phyloP scores from a whole-genome alignment of 805 yeast genomes.

The Dipodascopsis tothii region DNA sequence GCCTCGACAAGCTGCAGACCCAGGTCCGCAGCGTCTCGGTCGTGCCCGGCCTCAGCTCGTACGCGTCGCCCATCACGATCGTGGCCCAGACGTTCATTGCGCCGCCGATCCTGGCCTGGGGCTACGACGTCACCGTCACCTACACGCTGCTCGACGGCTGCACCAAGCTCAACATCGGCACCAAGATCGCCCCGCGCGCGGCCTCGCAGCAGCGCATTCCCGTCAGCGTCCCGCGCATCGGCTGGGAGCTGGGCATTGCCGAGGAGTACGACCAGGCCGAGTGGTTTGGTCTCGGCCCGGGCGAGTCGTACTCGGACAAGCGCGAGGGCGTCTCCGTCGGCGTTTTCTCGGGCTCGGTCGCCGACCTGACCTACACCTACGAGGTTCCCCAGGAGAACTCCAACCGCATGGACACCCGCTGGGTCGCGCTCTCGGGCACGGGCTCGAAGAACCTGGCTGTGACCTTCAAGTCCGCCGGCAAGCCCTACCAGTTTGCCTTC shows the following conservation, averaged over 20 bases:
- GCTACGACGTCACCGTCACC: slow-evolving; percentile 16
- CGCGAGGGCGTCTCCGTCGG: slow-evolving; percentile 29
- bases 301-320: slow-evolving; percentile 34
- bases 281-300: slow-evolving; percentile 36
- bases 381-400: slow-evolving; percentile 37
- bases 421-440: slow-evolving; percentile 22
- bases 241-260: slow-evolving; percentile 30
- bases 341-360: slow-evolving; percentile 16
- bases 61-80: slow-evolving; percentile 1
- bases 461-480: slow-evolving; percentile 5
- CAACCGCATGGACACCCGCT: slow-evolving; percentile 32
- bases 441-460: slow-evolving; percentile 3
- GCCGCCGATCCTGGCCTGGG: slow-evolving; percentile 30
- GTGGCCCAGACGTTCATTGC: slow-evolving; percentile 23
- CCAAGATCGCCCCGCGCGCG: slow-evolving; percentile 9
- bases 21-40: slow-evolving; percentile 8
- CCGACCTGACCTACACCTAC: slow-evolving; percentile 27
- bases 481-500: slow-evolving; percentile 16
- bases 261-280: slow-evolving; percentile 21
- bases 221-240: slow-evolving; percentile 32
- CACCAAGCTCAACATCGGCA: not conserved
- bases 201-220: slow-evolving; percentile 24
- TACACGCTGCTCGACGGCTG: slow-evolving; percentile 11
- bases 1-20: slow-evolving; percentile 25
- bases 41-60: not conserved